Evolutionary conservation across 2,329 filamentous ascomycete species (phyloP), one percentile per base, ranked within the genome.

Genomic region (Colletotrichum sojae): DNA sequence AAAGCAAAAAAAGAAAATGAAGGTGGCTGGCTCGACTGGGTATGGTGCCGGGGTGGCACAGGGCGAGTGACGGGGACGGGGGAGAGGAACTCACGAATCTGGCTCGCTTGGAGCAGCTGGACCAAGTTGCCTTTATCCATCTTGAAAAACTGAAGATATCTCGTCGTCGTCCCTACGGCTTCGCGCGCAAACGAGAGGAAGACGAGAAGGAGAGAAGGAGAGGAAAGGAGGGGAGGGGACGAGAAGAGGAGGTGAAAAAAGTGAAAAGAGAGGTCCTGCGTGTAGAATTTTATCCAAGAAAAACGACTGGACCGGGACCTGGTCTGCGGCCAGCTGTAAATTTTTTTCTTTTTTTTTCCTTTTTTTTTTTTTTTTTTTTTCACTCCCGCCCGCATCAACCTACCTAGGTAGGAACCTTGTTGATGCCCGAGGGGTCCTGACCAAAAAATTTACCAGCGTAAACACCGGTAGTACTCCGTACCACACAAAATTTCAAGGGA

Each of bases 71-170:
- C 31, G 39, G 18, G n/a, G 46, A 58, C 13, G 61, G 49, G 40
- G 40, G 39, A 25, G 48, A 60, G 39, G 57, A 58, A 90, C 92
- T 85, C 85, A 96, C 94, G 94, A 81, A 94, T 90, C 83, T 97
- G 89, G 76, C 95, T 91, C 83, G 93, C 91, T 87, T 96, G 90
- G 79, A 98, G 89, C 83, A 97, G 90, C 85, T 92, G 88, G 74
- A 96, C 88, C 80, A 98, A 94, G 83, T 92, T 90, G 81, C 94
- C 91, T 77, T 83, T 83, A 73, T 84, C 82, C 82, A 83, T 83
- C 67, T 66, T 78, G 71, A 60, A 22, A 46, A 22, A 46, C 18
- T 66, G 18, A 51, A 60, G 66, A 57, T 54, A 49, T 66, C 62
- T 69, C 66, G 66, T 64, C 60, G 65, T 66, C 60, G 59, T 60